These are phyloP conservation scores for Plasmodium ovale DNA, from an alignment of 169 alveolate genomes.

Conservation along the genomic window DNA sequence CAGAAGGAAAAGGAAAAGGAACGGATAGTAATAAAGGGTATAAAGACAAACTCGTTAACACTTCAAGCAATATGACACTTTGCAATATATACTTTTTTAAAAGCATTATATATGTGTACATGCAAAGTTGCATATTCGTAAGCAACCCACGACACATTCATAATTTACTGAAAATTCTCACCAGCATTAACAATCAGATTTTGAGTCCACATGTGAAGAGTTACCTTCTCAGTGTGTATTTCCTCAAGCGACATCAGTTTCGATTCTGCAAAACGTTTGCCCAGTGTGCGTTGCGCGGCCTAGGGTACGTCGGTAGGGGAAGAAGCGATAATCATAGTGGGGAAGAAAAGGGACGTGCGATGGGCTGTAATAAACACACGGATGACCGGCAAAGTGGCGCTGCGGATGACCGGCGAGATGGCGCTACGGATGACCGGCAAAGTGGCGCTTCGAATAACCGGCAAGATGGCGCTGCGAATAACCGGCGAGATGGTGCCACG, in stretches of 20 bases:
- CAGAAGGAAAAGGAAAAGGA: too few species aligned
- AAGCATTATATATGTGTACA: slow-evolving; percentile 4
- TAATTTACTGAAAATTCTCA: slow-evolving; percentile 3
- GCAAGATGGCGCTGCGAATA: too few species aligned
- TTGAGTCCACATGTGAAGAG: slow-evolving; percentile 4
- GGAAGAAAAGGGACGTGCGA: background rate
- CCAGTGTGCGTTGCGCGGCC: background rate
- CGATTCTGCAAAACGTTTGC: slow-evolving; percentile 3
- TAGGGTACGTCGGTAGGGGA: background rate
- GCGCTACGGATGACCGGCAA: too few species aligned
- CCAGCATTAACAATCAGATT: background rate
- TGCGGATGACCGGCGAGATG: too few species aligned
- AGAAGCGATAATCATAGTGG: background rate
- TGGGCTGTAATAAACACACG: background rate
- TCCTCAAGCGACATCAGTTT: background rate
- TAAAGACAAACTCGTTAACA: background rate
- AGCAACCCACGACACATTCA: slow-evolving; percentile 3
- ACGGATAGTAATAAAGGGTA: background rate
- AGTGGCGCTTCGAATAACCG: too few species aligned
- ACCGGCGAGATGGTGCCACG: too few species aligned
- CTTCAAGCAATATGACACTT: background rate
- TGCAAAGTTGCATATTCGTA: slow-evolving; percentile 14
- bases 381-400: background rate
- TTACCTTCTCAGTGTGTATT: background rate
- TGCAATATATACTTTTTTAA: slow-evolving; percentile 16